Conservation (phyloP, 1,284 basidiomycete species). For the Sporisorium iseilematis-ciliati region DNA sequence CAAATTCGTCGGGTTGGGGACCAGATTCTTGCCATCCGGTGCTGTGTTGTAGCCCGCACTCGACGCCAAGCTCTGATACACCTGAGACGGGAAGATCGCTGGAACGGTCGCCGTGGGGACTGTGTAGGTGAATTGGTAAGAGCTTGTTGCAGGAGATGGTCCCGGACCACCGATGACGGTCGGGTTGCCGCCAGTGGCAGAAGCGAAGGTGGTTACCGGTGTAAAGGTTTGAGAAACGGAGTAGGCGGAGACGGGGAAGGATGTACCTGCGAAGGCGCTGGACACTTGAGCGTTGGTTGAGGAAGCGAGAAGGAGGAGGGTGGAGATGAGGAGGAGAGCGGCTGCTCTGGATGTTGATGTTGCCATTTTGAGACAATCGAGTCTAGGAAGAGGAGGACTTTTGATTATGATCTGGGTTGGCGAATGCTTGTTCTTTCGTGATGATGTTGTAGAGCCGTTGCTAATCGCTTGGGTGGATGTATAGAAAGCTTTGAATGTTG, state of each 20-base stretch:
- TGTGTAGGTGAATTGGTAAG: constrained; percentile 49
- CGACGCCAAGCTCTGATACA: constrained; percentile 29
- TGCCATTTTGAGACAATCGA: constrained; percentile 10
- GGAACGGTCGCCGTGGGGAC: constrained; percentile 43
- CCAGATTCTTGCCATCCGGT: constrained; percentile 18
- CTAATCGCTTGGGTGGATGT: too few relatives aligned
- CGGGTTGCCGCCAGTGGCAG: constrained; percentile 36
- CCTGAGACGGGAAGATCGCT: constrained; percentile 26
- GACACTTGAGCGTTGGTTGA: constrained; percentile 26
- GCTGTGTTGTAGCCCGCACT: constrained; percentile 29
- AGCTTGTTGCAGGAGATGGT: constrained; percentile 41
- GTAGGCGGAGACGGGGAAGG: constrained; percentile 47
- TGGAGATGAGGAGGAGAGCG: constrained; percentile 14
- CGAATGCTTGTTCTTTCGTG: too few relatives aligned
- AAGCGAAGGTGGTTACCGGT: constrained; percentile 49
- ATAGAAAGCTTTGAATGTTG: not conserved
- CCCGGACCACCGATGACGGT: constrained; percentile 54
- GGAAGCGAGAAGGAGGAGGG: constrained; percentile 20
- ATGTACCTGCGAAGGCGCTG: constrained; percentile 35
- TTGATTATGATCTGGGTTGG: too few relatives aligned
- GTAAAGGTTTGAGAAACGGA: constrained; percentile 46
- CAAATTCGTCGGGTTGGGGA: constrained; percentile 33
- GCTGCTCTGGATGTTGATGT: constrained; percentile 15
- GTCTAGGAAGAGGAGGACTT: not conserved
- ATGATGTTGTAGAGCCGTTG: too few relatives aligned